Evolutionary conservation across 2,329 filamentous ascomycete species (phyloP).

Genomic region (Xylaria sp.): DNA sequence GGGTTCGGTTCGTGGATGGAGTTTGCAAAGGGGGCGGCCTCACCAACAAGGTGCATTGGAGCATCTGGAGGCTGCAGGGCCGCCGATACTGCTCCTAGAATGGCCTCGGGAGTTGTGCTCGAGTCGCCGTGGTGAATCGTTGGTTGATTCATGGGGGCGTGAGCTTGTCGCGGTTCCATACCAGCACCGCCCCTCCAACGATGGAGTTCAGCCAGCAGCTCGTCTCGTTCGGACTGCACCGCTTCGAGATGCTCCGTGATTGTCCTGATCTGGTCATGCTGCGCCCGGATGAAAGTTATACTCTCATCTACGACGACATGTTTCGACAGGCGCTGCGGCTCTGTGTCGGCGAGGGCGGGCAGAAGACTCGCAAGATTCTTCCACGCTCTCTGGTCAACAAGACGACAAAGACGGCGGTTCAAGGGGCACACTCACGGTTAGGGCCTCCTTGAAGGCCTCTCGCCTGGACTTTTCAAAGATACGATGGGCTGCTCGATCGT

Average conservation of each 20-base stretch:
- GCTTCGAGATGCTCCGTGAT: conserved; percentile 35
- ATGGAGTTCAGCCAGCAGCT: conserved; percentile 41
- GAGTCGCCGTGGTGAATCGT: conserved; percentile 22
- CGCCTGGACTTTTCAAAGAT: conserved; percentile 55
- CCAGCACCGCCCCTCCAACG: conserved; percentile 40
- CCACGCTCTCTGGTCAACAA: conserved; percentile 24
- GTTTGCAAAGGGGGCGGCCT: conserved; percentile 23
- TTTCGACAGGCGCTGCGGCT: conserved; percentile 54
- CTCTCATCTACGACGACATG: conserved; percentile 54
- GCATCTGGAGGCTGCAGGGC: conserved; percentile 24
- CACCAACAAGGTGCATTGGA: conserved; percentile 28
- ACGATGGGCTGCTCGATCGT: conserved; percentile 55
- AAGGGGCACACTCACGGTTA: conserved; percentile 48
- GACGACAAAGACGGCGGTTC: conserved; percentile 1
- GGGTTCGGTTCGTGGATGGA: conserved; percentile 27
- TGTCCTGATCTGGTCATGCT: conserved; percentile 42
- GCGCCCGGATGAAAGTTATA: conserved; percentile 48
- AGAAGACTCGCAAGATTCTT: conserved; percentile 53
- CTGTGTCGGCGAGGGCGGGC: conserved; percentile 50
- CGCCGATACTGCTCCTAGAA: conserved; percentile 25
- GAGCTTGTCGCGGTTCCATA: conserved; percentile 40
- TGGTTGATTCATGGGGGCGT: conserved; percentile 17
- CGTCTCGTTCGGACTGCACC: conserved; percentile 39
- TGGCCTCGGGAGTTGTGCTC: conserved; percentile 20
- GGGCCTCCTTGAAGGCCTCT: conserved; percentile 55